phyloP scores from a whole-genome alignment of 805 yeast species.

The Debaryomyces prosopidis region DNA sequence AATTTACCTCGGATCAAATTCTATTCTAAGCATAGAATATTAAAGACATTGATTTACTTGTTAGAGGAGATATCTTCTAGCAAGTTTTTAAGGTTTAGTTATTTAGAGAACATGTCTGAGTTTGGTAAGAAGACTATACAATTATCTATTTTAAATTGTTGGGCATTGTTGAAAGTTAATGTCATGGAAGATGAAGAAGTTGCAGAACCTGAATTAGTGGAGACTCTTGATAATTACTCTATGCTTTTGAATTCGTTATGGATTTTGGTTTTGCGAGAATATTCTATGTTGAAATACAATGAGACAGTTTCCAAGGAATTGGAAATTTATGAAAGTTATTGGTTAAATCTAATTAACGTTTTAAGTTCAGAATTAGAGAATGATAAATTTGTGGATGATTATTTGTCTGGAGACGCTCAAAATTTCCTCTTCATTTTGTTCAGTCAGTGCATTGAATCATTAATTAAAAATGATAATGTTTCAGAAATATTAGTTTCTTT shows the following conservation, averaged over 20 bases:
- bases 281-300: constrained; percentile 62
- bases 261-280: constrained; percentile 75
- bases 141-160: constrained; percentile 62
- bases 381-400: constrained; percentile 44
- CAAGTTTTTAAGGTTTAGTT: constrained; percentile 53
- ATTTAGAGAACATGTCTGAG: constrained; percentile 48
- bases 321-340: constrained; percentile 55
- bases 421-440: constrained; percentile 77
- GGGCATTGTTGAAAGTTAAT: constrained; percentile 61
- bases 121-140: constrained; percentile 53
- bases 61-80: constrained; percentile 57
- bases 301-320: constrained; percentile 40
- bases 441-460: constrained; percentile 79
- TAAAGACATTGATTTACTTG: constrained; percentile 63
- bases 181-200: constrained; percentile 19
- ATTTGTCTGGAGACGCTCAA: constrained; percentile 56
- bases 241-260: constrained; percentile 71
- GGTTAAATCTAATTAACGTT: constrained; percentile 80
- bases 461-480: constrained; percentile 51
- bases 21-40: constrained; percentile 49
- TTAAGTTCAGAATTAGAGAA: constrained; percentile 63
- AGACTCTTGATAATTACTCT: constrained; percentile 56
- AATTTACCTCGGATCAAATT: constrained; percentile 44
- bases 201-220: constrained; percentile 46
- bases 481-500: constrained; percentile 49